Conservation (phyloP, 2,329 filamentous ascomycete genomes). For the Rutstroemia sp. region DNA sequence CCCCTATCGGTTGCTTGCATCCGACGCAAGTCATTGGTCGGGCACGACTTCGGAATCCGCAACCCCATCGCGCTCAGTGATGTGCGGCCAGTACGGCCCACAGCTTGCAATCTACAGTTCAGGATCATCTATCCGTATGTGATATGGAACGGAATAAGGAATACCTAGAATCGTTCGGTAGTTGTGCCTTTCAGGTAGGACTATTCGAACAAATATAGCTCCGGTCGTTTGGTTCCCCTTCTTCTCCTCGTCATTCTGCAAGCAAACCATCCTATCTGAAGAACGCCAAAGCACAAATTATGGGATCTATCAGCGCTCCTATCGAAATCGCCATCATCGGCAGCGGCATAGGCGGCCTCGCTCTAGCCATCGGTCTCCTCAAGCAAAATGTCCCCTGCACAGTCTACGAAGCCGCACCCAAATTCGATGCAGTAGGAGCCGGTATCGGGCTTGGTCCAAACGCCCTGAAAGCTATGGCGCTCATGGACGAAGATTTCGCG, state of each 20-base stretch:
- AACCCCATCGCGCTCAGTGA: not conserved
- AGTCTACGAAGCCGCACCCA: slow-evolving; percentile 16
- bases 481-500: slow-evolving; percentile 34
- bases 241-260: not conserved
- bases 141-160: not conserved
- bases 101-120: not conserved
- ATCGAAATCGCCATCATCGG: slow-evolving; percentile 15
- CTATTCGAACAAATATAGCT: too few species aligned
- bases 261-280: not conserved
- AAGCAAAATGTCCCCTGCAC: slow-evolving; percentile 12
- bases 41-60: not conserved
- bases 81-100: not conserved
- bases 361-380: slow-evolving; percentile 16
- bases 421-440: slow-evolving; percentile 20
- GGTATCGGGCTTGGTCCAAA: slow-evolving; percentile 36
- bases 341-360: slow-evolving; percentile 17
- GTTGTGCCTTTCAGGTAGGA: too few species aligned
- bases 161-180: too few species aligned
- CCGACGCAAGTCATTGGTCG: not conserved
- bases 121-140: not conserved
- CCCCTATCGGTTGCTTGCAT: not conserved
- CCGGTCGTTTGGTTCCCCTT: too few species aligned
- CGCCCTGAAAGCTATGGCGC: slow-evolving; percentile 34
- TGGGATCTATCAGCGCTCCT: not conserved
- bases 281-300: not conserved